Conservation (phyloP, 1,284 basidiomycete genomes). For the Amylostereum chailletii region DNA sequence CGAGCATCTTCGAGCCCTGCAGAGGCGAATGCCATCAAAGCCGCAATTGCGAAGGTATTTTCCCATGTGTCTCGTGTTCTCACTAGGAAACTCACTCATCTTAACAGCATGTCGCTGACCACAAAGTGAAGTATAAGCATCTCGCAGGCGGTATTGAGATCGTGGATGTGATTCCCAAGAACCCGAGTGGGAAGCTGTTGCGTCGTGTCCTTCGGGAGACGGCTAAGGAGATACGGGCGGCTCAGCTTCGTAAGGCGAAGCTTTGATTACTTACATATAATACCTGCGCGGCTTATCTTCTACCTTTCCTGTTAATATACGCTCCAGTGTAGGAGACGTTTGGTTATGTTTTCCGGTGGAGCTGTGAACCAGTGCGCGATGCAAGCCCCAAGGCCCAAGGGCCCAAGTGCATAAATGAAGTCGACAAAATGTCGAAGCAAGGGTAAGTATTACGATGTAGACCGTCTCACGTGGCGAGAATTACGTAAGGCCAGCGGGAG, state of each 20-base stretch:
- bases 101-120: constrained; percentile 50
- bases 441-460: too few relatives aligned
- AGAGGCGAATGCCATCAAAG: constrained; percentile 34
- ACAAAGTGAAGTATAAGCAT: constrained; percentile 64
- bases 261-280: not conserved
- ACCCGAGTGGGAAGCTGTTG: constrained; percentile 58
- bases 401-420: too few relatives aligned
- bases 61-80: not conserved
- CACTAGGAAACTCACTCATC: constrained; percentile 17
- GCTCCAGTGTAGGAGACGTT: too few relatives aligned
- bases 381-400: too few relatives aligned
- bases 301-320: too few relatives aligned
- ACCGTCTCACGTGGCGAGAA: too few relatives aligned
- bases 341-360: too few relatives aligned
- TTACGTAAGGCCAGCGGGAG: too few relatives aligned
- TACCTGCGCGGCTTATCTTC: too few relatives aligned
- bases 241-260: constrained; percentile 1
- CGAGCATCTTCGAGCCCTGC: constrained; percentile 23
- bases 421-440: too few relatives aligned
- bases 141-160: constrained; percentile 61
- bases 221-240: constrained; percentile 18
- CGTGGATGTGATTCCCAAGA: constrained; percentile 61
- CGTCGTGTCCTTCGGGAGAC: constrained; percentile 45
- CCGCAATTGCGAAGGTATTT: constrained; percentile 36
- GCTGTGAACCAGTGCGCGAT: too few relatives aligned